Evolutionary conservation across 2,329 filamentous ascomycete genomes (phyloP).

Genomic region (Ophiostoma ips): DNA sequence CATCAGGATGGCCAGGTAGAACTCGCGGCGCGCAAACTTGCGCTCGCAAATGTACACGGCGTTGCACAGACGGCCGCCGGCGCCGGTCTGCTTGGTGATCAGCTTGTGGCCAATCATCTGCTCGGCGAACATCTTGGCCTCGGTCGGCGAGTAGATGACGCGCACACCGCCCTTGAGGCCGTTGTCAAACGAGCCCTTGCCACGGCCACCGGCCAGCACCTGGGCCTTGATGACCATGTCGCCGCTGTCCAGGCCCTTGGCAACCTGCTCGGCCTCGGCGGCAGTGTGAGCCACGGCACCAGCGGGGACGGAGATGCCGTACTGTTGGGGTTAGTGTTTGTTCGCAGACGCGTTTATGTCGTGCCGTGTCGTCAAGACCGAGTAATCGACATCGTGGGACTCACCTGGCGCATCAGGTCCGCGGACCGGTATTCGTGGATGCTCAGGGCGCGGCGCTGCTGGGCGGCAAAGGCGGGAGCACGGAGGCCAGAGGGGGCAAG

Average conservation of each 20-base stretch:
- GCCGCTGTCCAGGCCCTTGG: conserved; percentile 79
- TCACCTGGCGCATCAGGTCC: conserved; percentile 67
- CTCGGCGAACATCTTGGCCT: conserved; percentile 92
- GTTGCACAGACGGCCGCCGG: conserved; percentile 84
- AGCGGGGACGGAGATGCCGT: conserved; percentile 86
- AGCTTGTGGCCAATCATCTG: conserved; percentile 99
- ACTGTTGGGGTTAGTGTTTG: conserved; percentile 42
- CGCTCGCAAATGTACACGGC: conserved; percentile 98
- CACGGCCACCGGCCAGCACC: conserved; percentile 92
- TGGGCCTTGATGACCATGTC: conserved; percentile 99
- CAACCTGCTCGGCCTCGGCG: conserved; percentile 81
- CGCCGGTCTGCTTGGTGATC: conserved; percentile 98
- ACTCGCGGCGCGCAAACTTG: conserved; percentile 97
- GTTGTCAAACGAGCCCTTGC: conserved; percentile 96
- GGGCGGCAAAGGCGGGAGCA: conserved; percentile 42
- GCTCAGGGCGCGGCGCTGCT: conserved; percentile 79
- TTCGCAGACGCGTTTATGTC: no score
- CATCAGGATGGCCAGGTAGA: conserved; percentile 98
- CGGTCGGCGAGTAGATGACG: conserved; percentile 95
- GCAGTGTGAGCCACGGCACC: conserved; percentile 72
- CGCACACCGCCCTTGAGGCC: conserved; percentile 97
- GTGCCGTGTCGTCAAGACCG: no score
- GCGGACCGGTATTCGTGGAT: conserved; percentile 98
- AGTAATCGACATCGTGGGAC: conserved; percentile 2
- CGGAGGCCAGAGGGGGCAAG: conserved; percentile 33